phyloP scores from a whole-genome alignment of 768 basidiomycete species.

The Termitomyces sp. region DNA sequence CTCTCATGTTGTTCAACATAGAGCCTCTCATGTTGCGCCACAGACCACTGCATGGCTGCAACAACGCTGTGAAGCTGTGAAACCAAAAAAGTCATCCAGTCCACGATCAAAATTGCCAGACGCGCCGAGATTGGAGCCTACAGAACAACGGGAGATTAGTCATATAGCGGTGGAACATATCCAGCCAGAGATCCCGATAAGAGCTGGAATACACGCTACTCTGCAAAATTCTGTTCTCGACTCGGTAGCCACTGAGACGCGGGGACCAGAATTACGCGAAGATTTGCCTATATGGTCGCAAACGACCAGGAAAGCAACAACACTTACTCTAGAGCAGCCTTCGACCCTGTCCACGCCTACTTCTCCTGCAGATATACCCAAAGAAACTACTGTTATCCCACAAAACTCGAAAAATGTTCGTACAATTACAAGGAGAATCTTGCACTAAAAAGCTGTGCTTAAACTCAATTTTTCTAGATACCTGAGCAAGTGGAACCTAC shows the following conservation, averaged over 20 bases:
- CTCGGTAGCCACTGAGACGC: not conserved
- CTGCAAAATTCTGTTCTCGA: not conserved
- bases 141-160: not conserved
- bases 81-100: not conserved
- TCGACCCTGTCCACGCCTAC: too few species aligned
- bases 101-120: not conserved
- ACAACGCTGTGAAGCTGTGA: constrained; percentile 2
- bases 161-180: not conserved
- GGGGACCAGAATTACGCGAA: not conserved
- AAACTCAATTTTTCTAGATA: not conserved
- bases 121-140: not conserved
- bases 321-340: too few species aligned
- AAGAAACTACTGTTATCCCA: not conserved
- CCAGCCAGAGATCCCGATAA: too few species aligned
- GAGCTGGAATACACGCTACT: too few species aligned
- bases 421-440: not conserved
- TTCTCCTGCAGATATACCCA: too few species aligned
- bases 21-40: constrained; percentile 37
- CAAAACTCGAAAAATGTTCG: not conserved
- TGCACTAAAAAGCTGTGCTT: not conserved
- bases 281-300: too few species aligned
- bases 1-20: constrained; percentile 55
- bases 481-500: not conserved
- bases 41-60: constrained; percentile 13
- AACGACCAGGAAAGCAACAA: not conserved